A percentile compares a stretch with the other conserved stretches of the same genome.
Conservation (phyloP, 2,329 filamentous ascomycete species). For the Cladorrhinum sp. region DNA sequence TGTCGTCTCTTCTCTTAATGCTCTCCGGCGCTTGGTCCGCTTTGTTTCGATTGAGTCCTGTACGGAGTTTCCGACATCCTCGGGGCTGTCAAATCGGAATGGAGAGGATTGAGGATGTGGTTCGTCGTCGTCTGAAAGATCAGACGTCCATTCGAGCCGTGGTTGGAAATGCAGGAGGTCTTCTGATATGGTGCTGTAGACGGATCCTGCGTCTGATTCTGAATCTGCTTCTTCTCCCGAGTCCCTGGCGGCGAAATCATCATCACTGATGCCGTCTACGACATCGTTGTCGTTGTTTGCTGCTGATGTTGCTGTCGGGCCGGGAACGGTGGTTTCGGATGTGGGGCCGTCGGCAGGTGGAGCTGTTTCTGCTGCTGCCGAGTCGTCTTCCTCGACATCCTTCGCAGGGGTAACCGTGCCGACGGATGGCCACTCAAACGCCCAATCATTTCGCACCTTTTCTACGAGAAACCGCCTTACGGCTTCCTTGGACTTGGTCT, state of each 20-base stretch:
- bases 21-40: conserved; percentile 54
- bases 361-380: neutral
- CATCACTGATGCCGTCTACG: conserved; percentile 9
- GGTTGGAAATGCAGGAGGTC: conserved; percentile 49
- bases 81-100: conserved; percentile 51
- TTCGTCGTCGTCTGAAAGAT: conserved; percentile 51
- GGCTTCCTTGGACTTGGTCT: conserved; percentile 60
- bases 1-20: conserved; percentile 59
- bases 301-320: conserved; percentile 5
- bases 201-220: conserved; percentile 46
- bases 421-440: conserved; percentile 51
- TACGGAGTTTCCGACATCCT: conserved; percentile 43
- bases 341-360: conserved; percentile 4
- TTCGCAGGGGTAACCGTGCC: neutral
- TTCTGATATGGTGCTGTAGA: conserved; percentile 57
- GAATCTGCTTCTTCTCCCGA: conserved; percentile 41
- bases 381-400: neutral
- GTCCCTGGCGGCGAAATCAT: conserved; percentile 30
- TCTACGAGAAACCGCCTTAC: conserved; percentile 53
- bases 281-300: neutral
- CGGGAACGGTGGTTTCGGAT: neutral
- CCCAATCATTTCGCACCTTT: conserved; percentile 59
- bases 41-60: conserved; percentile 45
- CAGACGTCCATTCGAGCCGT: conserved; percentile 56
- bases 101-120: conserved; percentile 35